Base-by-base conservation (phyloP, 129 eudicot genomes). In the Mikania micrantha region DNA sequence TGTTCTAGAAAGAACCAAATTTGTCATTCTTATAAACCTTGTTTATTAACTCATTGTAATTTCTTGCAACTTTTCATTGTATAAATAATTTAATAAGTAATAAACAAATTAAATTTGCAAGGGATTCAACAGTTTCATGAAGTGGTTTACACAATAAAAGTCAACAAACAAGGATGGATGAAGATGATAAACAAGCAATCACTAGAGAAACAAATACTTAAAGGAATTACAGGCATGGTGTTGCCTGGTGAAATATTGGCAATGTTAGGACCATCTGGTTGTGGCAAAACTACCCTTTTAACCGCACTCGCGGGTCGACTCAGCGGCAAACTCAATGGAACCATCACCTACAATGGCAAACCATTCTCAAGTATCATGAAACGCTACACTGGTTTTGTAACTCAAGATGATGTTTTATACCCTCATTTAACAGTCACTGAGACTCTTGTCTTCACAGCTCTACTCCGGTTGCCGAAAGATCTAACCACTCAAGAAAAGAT, bases 161-260 rank as follows among this genome's bases (percentile, higher is more conserved):
- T 66, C 11, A 12, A 56, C 22, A 69, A 73, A 27, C 31, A 42
- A 42, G n/a, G 49, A 42, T 42, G 49, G 49, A 13, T 42, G 29
- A 64, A 60, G 6, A 32, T 3, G 36, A 32, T 32, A 19, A 32
- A 10, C n/a, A 15, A 47, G 12, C 44, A 53, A 56, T 7, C 75
- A 0, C 50, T 56, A 34, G 84, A 86, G 54, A 78, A 75, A 24
- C 29, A 11, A 10, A 87, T 87, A 52, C 47, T 87, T 1, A 85
- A 80, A 34, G 84, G 85, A 20, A 28, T 86, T 20, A 25, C 88
- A 1, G 93, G 93, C 17, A 49, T 50, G 15, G 88, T 83, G 7
- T 47, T 24, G 1, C 93, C 93, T 4, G 93, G 93, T n/a, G 93
- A 86, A 80, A 77, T 86, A 82, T 74, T 86, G 64, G 88, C 88